A percentile compares a stretch with the other conserved stretches of the same genome.
Evolutionary conservation across 2,329 filamentous ascomycete species (phyloP).

Genomic region (Kalaharituber pfeilii): DNA sequence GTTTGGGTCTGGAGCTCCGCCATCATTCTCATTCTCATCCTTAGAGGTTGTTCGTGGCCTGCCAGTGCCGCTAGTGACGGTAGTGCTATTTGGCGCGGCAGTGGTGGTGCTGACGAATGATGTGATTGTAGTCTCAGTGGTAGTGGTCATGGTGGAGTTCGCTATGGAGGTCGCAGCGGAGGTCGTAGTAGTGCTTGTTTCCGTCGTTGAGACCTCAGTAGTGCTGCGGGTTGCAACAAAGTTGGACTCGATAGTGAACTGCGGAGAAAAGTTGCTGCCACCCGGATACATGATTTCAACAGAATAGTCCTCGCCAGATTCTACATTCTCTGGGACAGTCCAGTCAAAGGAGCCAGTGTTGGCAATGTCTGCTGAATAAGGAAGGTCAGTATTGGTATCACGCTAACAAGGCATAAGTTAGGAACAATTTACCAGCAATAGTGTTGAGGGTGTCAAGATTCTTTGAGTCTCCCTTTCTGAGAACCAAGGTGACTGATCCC

Average conservation of each 20-base stretch:
- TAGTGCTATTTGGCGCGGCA: not conserved
- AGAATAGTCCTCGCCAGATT: slow-evolving; percentile 16
- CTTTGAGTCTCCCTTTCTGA: slow-evolving; percentile 17
- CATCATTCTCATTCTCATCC: no score
- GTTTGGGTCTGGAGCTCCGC: not conserved
- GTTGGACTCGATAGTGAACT: slow-evolving; percentile 15
- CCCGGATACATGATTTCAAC: slow-evolving; percentile 18
- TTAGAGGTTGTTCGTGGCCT: no score
- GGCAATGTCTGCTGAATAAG: slow-evolving; percentile 8
- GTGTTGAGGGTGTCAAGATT: slow-evolving; percentile 13
- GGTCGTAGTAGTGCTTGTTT: not conserved
- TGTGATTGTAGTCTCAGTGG: not conserved
- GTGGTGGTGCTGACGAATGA: not conserved
- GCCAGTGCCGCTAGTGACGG: not conserved
- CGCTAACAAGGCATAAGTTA: not conserved
- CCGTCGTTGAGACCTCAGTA: not conserved
- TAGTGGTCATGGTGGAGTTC: not conserved
- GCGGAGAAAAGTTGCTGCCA: slow-evolving; percentile 19
- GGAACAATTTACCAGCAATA: slow-evolving; percentile 18
- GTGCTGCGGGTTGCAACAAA: not conserved
- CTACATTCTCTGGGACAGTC: slow-evolving; percentile 13
- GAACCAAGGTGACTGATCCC: slow-evolving; percentile 13
- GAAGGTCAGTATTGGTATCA: not conserved
- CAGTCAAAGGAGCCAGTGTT: slow-evolving; percentile 21
- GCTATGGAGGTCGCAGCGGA: slow-evolving; percentile 2